phyloP scores from a whole-genome alignment of 371 early-diverging fungal genomes.

The Mortierella sp. region DNA sequence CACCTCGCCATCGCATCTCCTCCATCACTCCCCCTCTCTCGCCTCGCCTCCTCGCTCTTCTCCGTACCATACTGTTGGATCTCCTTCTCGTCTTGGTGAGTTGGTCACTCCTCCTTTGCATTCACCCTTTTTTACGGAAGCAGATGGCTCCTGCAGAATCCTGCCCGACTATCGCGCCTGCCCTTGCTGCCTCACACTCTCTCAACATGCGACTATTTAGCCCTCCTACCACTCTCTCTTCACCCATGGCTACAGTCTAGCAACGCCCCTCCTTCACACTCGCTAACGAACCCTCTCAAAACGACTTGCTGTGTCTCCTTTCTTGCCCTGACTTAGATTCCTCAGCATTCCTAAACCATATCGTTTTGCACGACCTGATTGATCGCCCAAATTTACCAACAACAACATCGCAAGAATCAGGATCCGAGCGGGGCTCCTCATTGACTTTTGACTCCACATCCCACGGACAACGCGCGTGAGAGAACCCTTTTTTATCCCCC shows the following conservation, averaged over 20 bases:
- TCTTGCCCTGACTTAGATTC: no score
- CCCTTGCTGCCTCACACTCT: no score
- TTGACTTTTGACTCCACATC: slow-evolving; percentile 4
- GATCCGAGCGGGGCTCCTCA: slow-evolving; percentile 20
- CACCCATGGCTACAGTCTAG: no score
- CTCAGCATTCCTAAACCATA: no score
- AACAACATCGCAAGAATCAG: background rate
- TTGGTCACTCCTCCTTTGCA: background rate
- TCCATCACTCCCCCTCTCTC: slow-evolving; percentile 6
- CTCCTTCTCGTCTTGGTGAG: slow-evolving; percentile 11
- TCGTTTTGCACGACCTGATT: background rate
- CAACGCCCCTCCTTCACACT: no score
- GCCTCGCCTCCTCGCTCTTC: background rate
- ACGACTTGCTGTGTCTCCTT: no score
- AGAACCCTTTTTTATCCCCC: slow-evolving; percentile 1
- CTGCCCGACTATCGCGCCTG: no score
- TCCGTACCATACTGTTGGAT: slow-evolving; percentile 17
- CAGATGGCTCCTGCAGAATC: no score
- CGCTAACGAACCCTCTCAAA: no score
- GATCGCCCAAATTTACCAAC: background rate
- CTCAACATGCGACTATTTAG: no score
- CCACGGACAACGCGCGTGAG: background rate
- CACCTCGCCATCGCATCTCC: slow-evolving; percentile 2
- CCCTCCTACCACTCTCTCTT: no score
- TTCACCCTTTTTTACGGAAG: no score